phyloP scores from a whole-genome alignment of 2,329 filamentous ascomycete species.

The Cytospora schulzeri region DNA sequence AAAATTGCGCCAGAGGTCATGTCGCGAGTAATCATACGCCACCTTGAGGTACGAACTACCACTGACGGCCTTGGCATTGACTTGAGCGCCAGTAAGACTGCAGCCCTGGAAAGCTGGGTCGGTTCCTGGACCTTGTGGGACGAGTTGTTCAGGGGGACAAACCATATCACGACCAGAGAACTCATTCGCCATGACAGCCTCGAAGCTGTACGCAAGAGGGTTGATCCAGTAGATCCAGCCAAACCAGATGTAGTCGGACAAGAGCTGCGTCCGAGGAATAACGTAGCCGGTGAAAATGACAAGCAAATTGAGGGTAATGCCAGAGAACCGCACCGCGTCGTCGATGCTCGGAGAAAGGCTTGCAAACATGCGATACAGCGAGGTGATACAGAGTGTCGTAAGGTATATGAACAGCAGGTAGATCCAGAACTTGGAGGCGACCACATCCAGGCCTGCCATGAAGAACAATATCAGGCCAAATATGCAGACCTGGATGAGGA shows the following conservation, averaged over 20 bases:
- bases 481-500: conserved; percentile 64
- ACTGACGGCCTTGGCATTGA: conserved; percentile 23
- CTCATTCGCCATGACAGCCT: conserved; percentile 59
- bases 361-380: conserved; percentile 61
- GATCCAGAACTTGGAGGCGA: conserved; percentile 68
- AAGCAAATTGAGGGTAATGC: conserved; percentile 59
- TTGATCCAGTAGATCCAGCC: conserved; percentile 61
- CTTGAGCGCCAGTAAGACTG: conserved; percentile 27
- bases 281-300: conserved; percentile 70
- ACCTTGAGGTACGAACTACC: conserved; percentile 51
- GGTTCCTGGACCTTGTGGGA: conserved; percentile 47
- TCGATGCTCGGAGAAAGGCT: conserved; percentile 62
- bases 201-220: conserved; percentile 63
- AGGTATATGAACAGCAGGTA: conserved; percentile 63
- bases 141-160: conserved; percentile 47
- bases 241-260: conserved; percentile 67
- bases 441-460: conserved; percentile 70
- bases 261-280: conserved; percentile 58
- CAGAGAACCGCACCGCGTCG: conserved; percentile 61
- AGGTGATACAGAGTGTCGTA: conserved; percentile 58
- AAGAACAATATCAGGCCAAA: conserved; percentile 79
- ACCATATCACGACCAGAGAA: conserved; percentile 55
- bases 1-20: conserved; percentile 74
- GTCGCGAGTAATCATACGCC: conserved; percentile 49
- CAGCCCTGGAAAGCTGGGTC: conserved; percentile 31